Evolutionary conservation across 2,329 filamentous ascomycete species (phyloP).

Genomic region (Volutella citrinella): DNA sequence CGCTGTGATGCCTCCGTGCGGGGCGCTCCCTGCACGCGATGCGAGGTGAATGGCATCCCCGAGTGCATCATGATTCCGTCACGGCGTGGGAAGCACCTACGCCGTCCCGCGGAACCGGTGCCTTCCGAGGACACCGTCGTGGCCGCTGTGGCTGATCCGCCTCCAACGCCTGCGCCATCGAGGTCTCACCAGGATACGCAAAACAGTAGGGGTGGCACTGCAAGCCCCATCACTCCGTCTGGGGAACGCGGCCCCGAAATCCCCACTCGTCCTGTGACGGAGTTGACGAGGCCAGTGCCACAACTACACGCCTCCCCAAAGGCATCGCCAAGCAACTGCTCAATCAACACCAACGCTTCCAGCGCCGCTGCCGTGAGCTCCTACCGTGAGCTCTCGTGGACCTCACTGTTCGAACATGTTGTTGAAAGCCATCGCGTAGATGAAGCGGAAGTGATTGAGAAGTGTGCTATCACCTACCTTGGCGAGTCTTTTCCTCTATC

Average conservation of each 20-base stretch:
- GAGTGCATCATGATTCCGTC: background rate
- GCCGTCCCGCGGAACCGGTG: too few species aligned
- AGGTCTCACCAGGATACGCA: too few species aligned
- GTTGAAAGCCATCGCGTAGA: background rate
- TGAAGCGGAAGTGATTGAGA: background rate
- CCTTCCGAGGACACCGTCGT: too few species aligned
- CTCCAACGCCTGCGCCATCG: too few species aligned
- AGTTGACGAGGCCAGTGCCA: too few species aligned
- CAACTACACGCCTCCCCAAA: too few species aligned
- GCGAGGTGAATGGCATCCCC: background rate
- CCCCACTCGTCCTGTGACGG: too few species aligned
- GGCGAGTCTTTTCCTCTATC: slow-evolving; percentile 1
- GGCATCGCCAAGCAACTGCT: background rate
- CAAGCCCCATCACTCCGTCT: too few species aligned
- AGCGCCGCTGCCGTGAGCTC: background rate
- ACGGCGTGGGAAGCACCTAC: background rate
- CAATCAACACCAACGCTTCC: too few species aligned
- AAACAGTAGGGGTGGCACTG: too few species aligned
- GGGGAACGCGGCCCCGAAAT: too few species aligned
- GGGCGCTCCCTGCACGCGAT: slow-evolving; percentile 1
- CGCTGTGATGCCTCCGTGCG: background rate
- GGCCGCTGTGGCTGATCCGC: too few species aligned
- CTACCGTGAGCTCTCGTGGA: background rate
- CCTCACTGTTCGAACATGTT: slow-evolving; percentile 1
- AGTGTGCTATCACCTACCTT: slow-evolving; percentile 1